phyloP scores from a whole-genome alignment of 179 eudicot species.

The Silene coronaria region DNA sequence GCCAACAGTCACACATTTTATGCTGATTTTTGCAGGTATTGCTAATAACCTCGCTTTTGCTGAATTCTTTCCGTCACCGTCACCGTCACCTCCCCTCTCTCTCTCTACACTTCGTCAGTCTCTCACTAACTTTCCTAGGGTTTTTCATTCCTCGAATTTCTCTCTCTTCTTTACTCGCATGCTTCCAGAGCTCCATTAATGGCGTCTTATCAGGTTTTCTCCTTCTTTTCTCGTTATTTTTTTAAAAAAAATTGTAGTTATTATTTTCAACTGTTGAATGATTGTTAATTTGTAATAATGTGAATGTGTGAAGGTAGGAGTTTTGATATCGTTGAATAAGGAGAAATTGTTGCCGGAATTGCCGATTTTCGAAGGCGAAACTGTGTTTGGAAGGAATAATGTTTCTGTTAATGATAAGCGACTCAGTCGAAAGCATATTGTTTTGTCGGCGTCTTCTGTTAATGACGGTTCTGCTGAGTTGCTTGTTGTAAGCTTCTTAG shows the following conservation, averaged over 20 bases:
- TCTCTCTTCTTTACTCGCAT: conserved; percentile 13
- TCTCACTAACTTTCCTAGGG: neutral
- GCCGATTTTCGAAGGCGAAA: conserved; percentile 49
- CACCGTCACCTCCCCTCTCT: neutral
- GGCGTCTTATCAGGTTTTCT: conserved; percentile 32
- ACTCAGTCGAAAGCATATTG: conserved; percentile 79
- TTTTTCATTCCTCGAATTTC: neutral
- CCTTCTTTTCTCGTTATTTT: neutral
- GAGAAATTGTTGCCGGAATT: conserved; percentile 41
- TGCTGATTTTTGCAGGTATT: too few relatives aligned
- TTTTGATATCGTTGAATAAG: conserved; percentile 50
- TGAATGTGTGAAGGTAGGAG: conserved; percentile 45
- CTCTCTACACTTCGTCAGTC: neutral
- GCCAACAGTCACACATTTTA: too few relatives aligned
- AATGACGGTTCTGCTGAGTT: conserved; percentile 44
- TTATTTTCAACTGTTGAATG: neutral
- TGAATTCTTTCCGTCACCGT: neutral
- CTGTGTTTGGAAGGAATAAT: conserved; percentile 55
- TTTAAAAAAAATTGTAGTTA: too few relatives aligned
- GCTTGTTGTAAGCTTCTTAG: conserved; percentile 42
- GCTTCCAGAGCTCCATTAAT: conserved; percentile 18
- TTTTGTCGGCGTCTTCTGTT: conserved; percentile 36
- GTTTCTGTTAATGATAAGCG: conserved; percentile 59
- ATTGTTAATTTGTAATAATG: neutral
- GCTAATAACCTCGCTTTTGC: too few relatives aligned